Conservation (phyloP, 164 flowering plant species). For the Nelumbo lutea region DNA sequence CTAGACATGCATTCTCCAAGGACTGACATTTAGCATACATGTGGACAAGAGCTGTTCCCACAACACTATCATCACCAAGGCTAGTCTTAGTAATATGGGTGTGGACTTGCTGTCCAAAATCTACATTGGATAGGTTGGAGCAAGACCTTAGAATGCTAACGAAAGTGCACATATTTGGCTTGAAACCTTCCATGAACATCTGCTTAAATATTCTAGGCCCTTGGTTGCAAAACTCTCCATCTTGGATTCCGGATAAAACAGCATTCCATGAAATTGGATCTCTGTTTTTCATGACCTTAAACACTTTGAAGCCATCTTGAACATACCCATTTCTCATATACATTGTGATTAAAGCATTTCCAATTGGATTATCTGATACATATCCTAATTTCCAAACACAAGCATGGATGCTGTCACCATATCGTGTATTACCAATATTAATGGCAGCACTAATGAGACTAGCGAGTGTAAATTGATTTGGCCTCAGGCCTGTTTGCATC, state of each 20-base stretch:
- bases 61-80: slow-evolving; percentile 23
- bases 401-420: slow-evolving; percentile 42
- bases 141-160: slow-evolving; percentile 33
- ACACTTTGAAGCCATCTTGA: slow-evolving; percentile 37
- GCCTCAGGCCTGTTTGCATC: slow-evolving; percentile 25
- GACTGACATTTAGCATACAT: slow-evolving; percentile 37
- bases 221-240: slow-evolving; percentile 22
- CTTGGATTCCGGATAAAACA: slow-evolving; percentile 44
- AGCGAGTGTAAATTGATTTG: slow-evolving; percentile 48
- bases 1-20: slow-evolving; percentile 20
- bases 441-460: slow-evolving; percentile 40
- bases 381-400: slow-evolving; percentile 32
- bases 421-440: slow-evolving; percentile 23
- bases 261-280: slow-evolving; percentile 52
- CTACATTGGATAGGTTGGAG: slow-evolving; percentile 11
- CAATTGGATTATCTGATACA: slow-evolving; percentile 27
- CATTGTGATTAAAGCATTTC: slow-evolving; percentile 45
- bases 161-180: slow-evolving; percentile 43
- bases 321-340: slow-evolving; percentile 39
- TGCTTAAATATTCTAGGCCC: slow-evolving; percentile 31
- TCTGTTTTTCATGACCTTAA: slow-evolving; percentile 24
- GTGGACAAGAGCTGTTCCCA: slow-evolving; percentile 36
- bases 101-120: slow-evolving; percentile 37
- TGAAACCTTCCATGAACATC: slow-evolving; percentile 36
- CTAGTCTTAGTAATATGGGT: slow-evolving; percentile 27